phyloP scores from a whole-genome alignment of 2,329 filamentous ascomycete species.

The Epichloe amarillans region DNA sequence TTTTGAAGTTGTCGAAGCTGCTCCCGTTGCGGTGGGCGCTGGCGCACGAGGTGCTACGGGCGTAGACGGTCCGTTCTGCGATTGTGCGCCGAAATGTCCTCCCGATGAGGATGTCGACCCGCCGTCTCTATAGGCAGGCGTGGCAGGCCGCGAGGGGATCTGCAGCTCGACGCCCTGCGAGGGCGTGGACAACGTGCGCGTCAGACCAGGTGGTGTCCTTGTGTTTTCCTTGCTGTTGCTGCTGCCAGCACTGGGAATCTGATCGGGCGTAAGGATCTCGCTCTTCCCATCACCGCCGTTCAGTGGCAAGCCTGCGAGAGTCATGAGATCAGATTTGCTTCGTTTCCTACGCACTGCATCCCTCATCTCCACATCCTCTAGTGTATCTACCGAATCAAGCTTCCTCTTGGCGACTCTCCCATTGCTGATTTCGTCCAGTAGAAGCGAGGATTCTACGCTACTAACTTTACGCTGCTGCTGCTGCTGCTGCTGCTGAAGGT shows the following conservation, averaged over 20 bases:
- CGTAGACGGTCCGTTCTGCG: conserved; percentile 6
- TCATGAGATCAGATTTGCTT: conserved; percentile 25
- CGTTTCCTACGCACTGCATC: conserved; percentile 30
- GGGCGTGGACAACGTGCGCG: conserved; percentile 38
- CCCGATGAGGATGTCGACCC: conserved; percentile 28
- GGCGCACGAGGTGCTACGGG: conserved; percentile 18
- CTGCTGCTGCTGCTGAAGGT: conserved; percentile 11
- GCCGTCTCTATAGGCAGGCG: conserved; percentile 33
- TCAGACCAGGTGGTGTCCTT: conserved; percentile 14
- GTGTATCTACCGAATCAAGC: conserved; percentile 15
- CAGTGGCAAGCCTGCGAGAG: not conserved
- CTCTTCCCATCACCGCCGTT: conserved; percentile 7
- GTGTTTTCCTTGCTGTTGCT: conserved; percentile 9
- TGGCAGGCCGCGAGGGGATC: conserved; percentile 51
- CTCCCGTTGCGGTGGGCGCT: conserved; percentile 3
- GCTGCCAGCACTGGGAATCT: conserved; percentile 9
- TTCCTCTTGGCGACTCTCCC: conserved; percentile 20
- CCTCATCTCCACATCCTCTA: conserved; percentile 23
- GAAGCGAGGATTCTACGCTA: conserved; percentile 8
- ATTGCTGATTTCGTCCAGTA: conserved; percentile 7
- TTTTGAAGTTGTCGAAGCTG: conserved; percentile 2
- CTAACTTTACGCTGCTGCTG: conserved; percentile 1
- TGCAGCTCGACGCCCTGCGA: conserved; percentile 45
- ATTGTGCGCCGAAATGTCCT: conserved; percentile 7
- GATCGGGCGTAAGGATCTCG: conserved; percentile 10